phyloP scores from a whole-genome alignment of 169 alveolate genomes.

The Theileria annulata region DNA sequence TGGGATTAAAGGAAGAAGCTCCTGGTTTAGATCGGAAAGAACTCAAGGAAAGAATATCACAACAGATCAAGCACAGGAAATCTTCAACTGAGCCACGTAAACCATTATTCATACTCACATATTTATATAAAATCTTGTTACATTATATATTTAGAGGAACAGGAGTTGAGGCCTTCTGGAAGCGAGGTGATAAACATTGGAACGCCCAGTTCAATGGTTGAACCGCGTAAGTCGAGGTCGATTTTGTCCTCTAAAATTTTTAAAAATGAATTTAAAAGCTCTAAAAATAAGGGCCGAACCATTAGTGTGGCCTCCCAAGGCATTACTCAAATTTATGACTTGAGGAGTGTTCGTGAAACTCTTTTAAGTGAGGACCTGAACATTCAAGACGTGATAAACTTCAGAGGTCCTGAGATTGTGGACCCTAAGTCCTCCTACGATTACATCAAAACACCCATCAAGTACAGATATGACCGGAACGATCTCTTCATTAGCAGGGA shows the following conservation, averaged over 20 bases:
- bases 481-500: conserved; percentile 35
- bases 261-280: background rate
- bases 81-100: background rate
- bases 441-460: background rate
- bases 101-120: background rate
- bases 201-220: background rate
- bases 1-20: conserved; percentile 18
- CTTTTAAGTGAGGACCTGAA: conserved; percentile 4
- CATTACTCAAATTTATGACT: background rate
- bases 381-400: conserved; percentile 18
- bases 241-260: background rate
- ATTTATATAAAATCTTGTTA: too few relatives aligned
- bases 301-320: background rate
- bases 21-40: background rate
- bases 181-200: background rate
- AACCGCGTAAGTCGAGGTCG: background rate
- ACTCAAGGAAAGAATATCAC: background rate
- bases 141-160: background rate
- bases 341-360: conserved; percentile 4
- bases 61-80: background rate
- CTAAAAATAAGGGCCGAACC: background rate
- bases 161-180: conserved; percentile 10
- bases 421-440: conserved; percentile 4
- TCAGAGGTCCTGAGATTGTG: conserved; percentile 17
- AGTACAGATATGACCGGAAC: conserved; percentile 15